Evolutionary conservation across 495 filamentous ascomycete genomes (phyloP), one percentile per base, ranked within the genome.

Genomic region (Xylaria flabelliformis): DNA sequence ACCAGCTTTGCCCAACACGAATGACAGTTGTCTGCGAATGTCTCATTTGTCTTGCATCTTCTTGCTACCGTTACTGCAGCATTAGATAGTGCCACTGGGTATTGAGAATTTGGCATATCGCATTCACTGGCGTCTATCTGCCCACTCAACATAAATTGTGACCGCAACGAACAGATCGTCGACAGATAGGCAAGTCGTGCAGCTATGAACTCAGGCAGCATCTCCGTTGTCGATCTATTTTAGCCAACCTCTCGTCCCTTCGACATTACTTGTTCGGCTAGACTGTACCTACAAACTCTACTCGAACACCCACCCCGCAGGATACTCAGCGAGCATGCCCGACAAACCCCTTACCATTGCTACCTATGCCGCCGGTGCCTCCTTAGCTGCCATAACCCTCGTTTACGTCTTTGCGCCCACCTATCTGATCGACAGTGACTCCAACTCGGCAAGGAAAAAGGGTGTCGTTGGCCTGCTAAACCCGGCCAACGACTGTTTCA

Each of bases 381-480:
- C 94, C 62, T 91, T 99, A 46, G 96, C 96, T 50, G 96, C 97
- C n/a, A 91, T 97, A 71, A 94, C 97, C 17, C 84, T 98, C 17
- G 91, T 99, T 77, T 99, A 98, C 79, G 95, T 98, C 72, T 98
- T 99, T 80, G 94, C 90, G 3, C 96, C 96, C 6, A 97, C 97
- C 44, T 97, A 93, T 82, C 93, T 97, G 76, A 89, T 98, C 76
- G 95, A 99, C 82, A 88, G 88, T 72, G 92, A 94, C 34, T 85
- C 90, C 26, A 87, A 86, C 65, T 86, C 88, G 36, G 85, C 86
- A 50, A 89, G 93, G 62, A 97, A 95, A 82, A 95, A 94, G 79
- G 92, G 92, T 71, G 91, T 94, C 56, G 95, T 99, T 26, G 96
- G 96, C 55, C 86, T 99, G 34, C 85, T 86, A 19, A 99, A 99